Evolutionary conservation across 371 early-diverging fungal genomes (phyloP).

Genomic region (Mucor saturninus): DNA sequence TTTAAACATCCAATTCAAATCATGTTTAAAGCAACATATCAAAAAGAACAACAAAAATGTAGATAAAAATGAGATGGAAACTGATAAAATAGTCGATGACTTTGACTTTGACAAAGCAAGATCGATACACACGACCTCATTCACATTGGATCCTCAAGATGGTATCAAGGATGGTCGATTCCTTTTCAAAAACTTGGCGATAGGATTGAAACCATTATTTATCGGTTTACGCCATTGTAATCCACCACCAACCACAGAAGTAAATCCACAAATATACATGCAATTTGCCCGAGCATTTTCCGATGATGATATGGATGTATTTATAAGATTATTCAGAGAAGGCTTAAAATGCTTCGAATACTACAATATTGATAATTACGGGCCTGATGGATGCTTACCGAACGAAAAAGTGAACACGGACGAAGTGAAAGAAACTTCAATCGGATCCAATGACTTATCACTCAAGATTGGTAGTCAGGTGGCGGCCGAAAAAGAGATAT

Average conservation of each 20-base stretch:
- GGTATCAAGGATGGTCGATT: conserved; percentile 80
- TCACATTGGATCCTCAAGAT: conserved; percentile 70
- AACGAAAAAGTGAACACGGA: conserved; percentile 20
- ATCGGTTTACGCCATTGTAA: conserved; percentile 79
- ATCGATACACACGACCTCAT: conserved; percentile 74
- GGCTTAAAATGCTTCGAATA: conserved; percentile 90
- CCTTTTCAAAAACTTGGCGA: conserved; percentile 84
- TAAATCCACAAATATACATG: conserved; percentile 34
- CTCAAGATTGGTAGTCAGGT: conserved; percentile 56
- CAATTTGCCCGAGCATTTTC: conserved; percentile 67
- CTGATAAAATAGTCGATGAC: conserved; percentile 65
- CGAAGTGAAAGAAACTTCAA: conserved; percentile 15
- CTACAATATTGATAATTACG: conserved; percentile 76
- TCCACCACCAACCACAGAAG: conserved; percentile 49
- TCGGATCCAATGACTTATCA: conserved; percentile 37
- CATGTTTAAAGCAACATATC: conserved; percentile 56
- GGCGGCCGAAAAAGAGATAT: conserved; percentile 86
- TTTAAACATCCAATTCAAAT: conserved; percentile 66
- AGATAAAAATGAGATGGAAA: conserved; percentile 52
- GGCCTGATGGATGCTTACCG: conserved; percentile 51
- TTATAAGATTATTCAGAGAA: conserved; percentile 79
- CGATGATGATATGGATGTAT: conserved; percentile 70
- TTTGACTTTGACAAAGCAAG: conserved; percentile 77
- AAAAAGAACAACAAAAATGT: conserved; percentile 34
- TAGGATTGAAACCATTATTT: conserved; percentile 85